A percentile compares a stretch with the other conserved stretches of the same genome.
Evolutionary conservation across 352 stramenopile genomes (phyloP).

Genomic region (Phytophthora cryptogea): DNA sequence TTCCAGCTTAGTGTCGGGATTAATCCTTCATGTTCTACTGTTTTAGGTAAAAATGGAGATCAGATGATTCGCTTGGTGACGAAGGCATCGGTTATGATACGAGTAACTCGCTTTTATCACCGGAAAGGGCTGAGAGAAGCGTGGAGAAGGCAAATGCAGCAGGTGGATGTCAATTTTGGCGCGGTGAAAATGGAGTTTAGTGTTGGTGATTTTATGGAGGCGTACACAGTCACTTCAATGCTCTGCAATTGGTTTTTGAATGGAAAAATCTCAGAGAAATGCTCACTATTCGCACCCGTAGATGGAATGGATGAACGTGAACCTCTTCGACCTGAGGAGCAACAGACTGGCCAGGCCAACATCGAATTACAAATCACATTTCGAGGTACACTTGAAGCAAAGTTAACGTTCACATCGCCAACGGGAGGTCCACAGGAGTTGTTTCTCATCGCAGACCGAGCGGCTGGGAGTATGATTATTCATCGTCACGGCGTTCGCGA

Average conservation of each 20-base stretch:
- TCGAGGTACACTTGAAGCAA: constrained; percentile 46
- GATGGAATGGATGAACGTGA: constrained; percentile 30
- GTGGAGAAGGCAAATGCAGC: constrained; percentile 58
- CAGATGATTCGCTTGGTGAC: constrained; percentile 34
- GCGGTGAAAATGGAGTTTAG: constrained; percentile 51
- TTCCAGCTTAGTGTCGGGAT: constrained; percentile 51
- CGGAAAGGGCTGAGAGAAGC: constrained; percentile 38
- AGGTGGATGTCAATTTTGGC: constrained; percentile 64
- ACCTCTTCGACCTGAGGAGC: neutral
- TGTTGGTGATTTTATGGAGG: constrained; percentile 38
- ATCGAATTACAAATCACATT: constrained; percentile 67
- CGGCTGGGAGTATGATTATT: constrained; percentile 55
- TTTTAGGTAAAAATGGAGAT: neutral
- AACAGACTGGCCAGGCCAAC: constrained; percentile 22
- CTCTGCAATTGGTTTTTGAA: constrained; percentile 31
- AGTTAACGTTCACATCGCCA: constrained; percentile 45
- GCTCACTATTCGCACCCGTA: constrained; percentile 10
- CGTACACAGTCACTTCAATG: constrained; percentile 30
- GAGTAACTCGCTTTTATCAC: constrained; percentile 62
- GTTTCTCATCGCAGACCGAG: constrained; percentile 41
- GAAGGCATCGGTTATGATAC: constrained; percentile 52
- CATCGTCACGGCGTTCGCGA: constrained; percentile 43
- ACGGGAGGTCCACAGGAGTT: constrained; percentile 44
- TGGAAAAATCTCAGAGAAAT: constrained; percentile 14
- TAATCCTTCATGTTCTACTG: constrained; percentile 1